Base-by-base conservation (phyloP, 2,329 filamentous ascomycete genomes). In the Geosmithia putterillii region DNA sequence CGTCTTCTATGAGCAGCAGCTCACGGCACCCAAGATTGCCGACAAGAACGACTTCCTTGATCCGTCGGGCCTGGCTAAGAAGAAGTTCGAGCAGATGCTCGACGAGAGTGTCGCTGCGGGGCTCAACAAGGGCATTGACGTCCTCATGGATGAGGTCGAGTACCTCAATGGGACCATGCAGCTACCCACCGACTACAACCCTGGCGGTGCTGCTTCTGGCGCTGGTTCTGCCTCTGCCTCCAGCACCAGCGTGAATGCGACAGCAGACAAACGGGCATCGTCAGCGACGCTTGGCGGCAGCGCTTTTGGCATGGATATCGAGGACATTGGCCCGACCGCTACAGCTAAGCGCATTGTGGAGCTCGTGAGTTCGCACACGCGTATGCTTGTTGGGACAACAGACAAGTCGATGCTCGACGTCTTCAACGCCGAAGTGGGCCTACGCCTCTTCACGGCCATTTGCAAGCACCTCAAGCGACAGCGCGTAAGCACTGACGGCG, bases 401-500 rank as follows among this genome's bases (percentile, higher is more conserved):
- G 92, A 98, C 59, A 98, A 98, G 69, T 90, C 86, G 48, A 94
- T 95, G 73, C 80, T 98, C 21, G 92, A 98, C 57, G 92, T 98
- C 14, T 98, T 98, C 71, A 95, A 95, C 61, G 87, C 92, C 63
- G 92, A 98, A 66, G 90, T 98, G 21, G 92, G 92, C 1, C 75
- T 95, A 49, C 83, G 92, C 21, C 74, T 98, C 42, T 98, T 96
- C 65, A 81, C 83, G 18, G 84, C 86, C 17, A 71, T 98, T 42
- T 95, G 90, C 73, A 98, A 98, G 65, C 92, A 98, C 64, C 75
- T 98, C 51, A 98, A 98, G 69, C 83, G 90, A 9, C 92, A 96
- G 68, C 82, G 92, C 44, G 78, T 98, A 62, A 90, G 83, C 58
- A 86, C 87, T 21, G 82, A 87, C 47, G 92, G 92, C 44, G 86